Percentiles rank a stretch among this genome's conserved stretches.
These are phyloP conservation scores for Phytopythium cucurbitacearum DNA, from an alignment of 352 stramenopile species.

Conservation along the genomic window DNA sequence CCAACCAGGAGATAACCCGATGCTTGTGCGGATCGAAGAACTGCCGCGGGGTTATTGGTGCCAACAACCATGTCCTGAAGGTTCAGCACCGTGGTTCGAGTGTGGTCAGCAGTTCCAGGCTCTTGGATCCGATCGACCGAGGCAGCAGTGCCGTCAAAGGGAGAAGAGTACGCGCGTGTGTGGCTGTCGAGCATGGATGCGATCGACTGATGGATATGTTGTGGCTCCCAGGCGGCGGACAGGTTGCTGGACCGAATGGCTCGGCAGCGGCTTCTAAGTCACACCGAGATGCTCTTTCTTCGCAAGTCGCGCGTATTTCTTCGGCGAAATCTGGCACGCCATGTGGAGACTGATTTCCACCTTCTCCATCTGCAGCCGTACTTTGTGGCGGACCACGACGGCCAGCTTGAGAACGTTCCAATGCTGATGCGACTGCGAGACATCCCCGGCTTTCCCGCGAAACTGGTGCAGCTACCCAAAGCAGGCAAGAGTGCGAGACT, in stretches of 20 bases:
- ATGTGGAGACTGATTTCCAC: constrained; percentile 54
- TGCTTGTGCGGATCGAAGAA: constrained; percentile 58
- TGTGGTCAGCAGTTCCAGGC: constrained; percentile 12
- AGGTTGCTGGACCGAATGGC: constrained; percentile 57
- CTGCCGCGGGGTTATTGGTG: constrained; percentile 69
- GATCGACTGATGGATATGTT: not conserved
- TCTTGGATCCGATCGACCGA: constrained; percentile 43
- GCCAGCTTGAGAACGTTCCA: constrained; percentile 34
- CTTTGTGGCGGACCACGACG: constrained; percentile 34
- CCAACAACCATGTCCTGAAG: constrained; percentile 57
- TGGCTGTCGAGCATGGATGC: too few relatives aligned
- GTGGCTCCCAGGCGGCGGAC: constrained; percentile 40
- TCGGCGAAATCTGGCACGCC: constrained; percentile 43
- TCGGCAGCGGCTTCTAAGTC: constrained; percentile 42
- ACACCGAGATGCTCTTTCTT: constrained; percentile 38
- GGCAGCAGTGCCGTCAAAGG: constrained; percentile 30
- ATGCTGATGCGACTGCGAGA: constrained; percentile 41
- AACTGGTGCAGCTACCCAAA: constrained; percentile 5
- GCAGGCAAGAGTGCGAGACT: constrained; percentile 19
- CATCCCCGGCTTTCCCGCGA: constrained; percentile 41
- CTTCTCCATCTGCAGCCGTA: constrained; percentile 56
- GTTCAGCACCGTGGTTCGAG: constrained; percentile 1
- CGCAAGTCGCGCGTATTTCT: constrained; percentile 54
- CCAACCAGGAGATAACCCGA: constrained; percentile 58
- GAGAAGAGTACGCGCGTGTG: constrained; percentile 24